Evolutionary conservation across 495 filamentous ascomycete genomes (phyloP).

Genomic region (Talaromyces adpressus): DNA sequence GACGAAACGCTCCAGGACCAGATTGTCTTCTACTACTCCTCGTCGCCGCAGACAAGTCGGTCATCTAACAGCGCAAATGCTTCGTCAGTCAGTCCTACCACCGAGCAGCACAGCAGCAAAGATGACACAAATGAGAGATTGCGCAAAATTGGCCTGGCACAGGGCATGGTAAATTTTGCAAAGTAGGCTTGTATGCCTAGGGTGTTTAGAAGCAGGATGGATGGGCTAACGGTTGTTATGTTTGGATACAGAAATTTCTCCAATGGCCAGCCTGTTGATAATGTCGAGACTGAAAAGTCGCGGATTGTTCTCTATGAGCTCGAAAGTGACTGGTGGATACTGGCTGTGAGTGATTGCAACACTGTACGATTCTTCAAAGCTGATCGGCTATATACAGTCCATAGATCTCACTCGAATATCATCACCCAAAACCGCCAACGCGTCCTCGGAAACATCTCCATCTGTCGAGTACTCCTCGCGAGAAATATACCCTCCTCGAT

Average conservation of each 20-base stretch:
- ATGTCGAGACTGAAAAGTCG: slow-evolving; percentile 83
- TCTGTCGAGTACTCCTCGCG: slow-evolving; percentile 71
- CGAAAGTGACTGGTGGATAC: slow-evolving; percentile 88
- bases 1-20: slow-evolving; percentile 88
- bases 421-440: slow-evolving; percentile 16
- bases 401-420: slow-evolving; percentile 61
- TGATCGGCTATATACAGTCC: slow-evolving; percentile 38
- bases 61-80: slow-evolving; percentile 27
- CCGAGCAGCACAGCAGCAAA: slow-evolving; percentile 51
- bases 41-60: slow-evolving; percentile 23
- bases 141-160: slow-evolving; percentile 91
- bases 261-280: slow-evolving; percentile 64
- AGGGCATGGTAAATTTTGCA: slow-evolving; percentile 94
- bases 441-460: slow-evolving; percentile 13
- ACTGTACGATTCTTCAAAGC: neutral
- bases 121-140: slow-evolving; percentile 74
- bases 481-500: slow-evolving; percentile 75
- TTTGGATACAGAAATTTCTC: slow-evolving; percentile 86
- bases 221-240: neutral
- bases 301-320: slow-evolving; percentile 79
- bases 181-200: slow-evolving; percentile 38
- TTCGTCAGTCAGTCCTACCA: slow-evolving; percentile 35
- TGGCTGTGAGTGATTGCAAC: slow-evolving; percentile 57
- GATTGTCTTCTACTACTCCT: slow-evolving; percentile 85
- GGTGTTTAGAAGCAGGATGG: neutral